These are phyloP conservation scores for Ilyonectria robusta DNA, from an alignment of 2,329 filamentous ascomycete genomes.

Conservation along the genomic window DNA sequence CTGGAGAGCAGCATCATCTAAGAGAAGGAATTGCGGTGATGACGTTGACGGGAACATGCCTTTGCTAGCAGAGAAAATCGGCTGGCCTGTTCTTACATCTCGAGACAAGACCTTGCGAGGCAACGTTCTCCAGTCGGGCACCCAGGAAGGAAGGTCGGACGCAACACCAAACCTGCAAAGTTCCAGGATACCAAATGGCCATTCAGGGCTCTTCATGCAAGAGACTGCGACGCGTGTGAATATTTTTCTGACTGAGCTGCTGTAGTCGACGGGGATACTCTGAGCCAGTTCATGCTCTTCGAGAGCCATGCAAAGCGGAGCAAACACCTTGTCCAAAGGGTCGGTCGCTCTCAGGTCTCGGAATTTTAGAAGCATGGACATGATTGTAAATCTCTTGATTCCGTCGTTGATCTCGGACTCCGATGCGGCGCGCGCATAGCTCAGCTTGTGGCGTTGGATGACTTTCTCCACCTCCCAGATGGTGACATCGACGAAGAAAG, in stretches of 20 bases:
- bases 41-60: not conserved
- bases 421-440: not conserved
- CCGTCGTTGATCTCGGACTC: not conserved
- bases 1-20: conserved; percentile 7
- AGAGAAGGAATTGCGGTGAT: not conserved
- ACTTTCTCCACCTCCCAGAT: conserved; percentile 7
- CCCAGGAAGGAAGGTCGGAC: conserved; percentile 5
- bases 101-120: conserved; percentile 6
- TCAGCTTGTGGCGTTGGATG: conserved; percentile 1
- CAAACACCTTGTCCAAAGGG: conserved; percentile 12
- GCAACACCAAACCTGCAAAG: conserved; percentile 11
- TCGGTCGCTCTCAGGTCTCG: conserved; percentile 9
- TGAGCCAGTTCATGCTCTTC: conserved; percentile 1
- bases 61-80: not conserved
- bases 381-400: not conserved
- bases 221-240: conserved; percentile 6
- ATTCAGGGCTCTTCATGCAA: not conserved
- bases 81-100: not conserved
- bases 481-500: conserved; percentile 4
- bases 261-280: conserved; percentile 5
- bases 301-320: conserved; percentile 5
- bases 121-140: conserved; percentile 14
- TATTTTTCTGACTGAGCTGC: not conserved
- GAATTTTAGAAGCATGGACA: conserved; percentile 11
- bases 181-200: conserved; percentile 9